Evolutionary conservation across 2,329 filamentous ascomycete genomes (phyloP).

Genomic region (Raffaelea albimanens): DNA sequence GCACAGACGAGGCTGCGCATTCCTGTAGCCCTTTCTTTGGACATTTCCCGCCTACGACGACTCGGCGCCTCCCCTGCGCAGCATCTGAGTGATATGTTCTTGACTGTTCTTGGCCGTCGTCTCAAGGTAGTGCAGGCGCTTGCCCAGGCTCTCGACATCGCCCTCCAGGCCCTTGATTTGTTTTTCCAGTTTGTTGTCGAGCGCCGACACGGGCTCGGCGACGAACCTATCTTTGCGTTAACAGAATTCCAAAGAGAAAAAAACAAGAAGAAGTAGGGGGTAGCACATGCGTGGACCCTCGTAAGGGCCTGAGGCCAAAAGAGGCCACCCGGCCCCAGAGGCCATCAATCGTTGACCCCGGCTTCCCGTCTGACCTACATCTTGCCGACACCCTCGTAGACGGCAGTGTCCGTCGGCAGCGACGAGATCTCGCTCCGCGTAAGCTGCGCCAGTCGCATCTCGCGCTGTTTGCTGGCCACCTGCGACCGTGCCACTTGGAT

Average conservation of each 20-base stretch:
- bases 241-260: background rate
- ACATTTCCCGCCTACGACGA: conserved; percentile 9
- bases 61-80: conserved; percentile 42
- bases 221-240: conserved; percentile 65
- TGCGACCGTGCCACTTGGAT: conserved; percentile 79
- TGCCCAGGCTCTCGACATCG: conserved; percentile 73
- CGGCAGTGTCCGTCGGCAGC: conserved; percentile 63
- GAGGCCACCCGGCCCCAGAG: no score
- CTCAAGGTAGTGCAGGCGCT: conserved; percentile 87
- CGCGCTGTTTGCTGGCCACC: conserved; percentile 75
- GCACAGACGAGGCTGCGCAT: no score
- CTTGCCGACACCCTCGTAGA: conserved; percentile 95
- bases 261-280: background rate
- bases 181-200: conserved; percentile 65
- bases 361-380: conserved; percentile 58
- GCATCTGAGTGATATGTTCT: conserved; percentile 82
- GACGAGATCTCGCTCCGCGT: conserved; percentile 75
- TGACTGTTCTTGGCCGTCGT: conserved; percentile 92
- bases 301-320: no score
- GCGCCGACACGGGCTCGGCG: conserved; percentile 58
- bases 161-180: conserved; percentile 68
- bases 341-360: no score
- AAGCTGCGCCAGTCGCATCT: conserved; percentile 79
- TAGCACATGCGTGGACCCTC: no score
- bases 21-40: no score